phyloP scores from a whole-genome alignment of 106 monocot species.

The Phalaenopsis aphrodite region DNA sequence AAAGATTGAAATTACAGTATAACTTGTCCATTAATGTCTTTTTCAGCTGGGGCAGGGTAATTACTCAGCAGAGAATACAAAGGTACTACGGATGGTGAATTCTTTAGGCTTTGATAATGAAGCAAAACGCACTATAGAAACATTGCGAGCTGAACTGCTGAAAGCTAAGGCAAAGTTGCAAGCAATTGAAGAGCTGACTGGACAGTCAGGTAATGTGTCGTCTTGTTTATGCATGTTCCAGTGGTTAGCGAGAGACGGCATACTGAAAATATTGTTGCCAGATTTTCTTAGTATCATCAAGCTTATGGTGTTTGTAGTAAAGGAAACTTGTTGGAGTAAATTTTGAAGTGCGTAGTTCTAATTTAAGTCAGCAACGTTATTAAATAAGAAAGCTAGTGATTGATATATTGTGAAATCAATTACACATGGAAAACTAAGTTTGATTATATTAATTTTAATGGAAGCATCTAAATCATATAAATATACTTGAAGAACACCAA shows the following conservation, averaged over 20 bases:
- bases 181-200: slow-evolving; percentile 93
- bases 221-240: neutral
- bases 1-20: neutral
- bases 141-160: slow-evolving; percentile 65
- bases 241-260: neutral
- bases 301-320: neutral
- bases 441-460: neutral
- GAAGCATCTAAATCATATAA: neutral
- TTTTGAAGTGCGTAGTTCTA: neutral
- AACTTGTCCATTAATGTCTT: slow-evolving; percentile 1
- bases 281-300: neutral
- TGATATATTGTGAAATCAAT: neutral
- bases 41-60: slow-evolving; percentile 88
- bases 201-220: slow-evolving; percentile 58
- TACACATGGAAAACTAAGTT: neutral
- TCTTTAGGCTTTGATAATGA: slow-evolving; percentile 82
- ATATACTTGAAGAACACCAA: neutral
- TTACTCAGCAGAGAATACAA: slow-evolving; percentile 77
- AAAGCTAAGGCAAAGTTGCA: slow-evolving; percentile 75
- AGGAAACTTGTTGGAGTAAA: neutral
- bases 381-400: neutral
- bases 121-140: slow-evolving; percentile 91
- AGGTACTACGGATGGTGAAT: slow-evolving; percentile 95
- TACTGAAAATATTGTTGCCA: neutral
- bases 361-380: neutral